Conservation (phyloP, 108 stramenopile genomes). For the Skeletonema tropicum region DNA sequence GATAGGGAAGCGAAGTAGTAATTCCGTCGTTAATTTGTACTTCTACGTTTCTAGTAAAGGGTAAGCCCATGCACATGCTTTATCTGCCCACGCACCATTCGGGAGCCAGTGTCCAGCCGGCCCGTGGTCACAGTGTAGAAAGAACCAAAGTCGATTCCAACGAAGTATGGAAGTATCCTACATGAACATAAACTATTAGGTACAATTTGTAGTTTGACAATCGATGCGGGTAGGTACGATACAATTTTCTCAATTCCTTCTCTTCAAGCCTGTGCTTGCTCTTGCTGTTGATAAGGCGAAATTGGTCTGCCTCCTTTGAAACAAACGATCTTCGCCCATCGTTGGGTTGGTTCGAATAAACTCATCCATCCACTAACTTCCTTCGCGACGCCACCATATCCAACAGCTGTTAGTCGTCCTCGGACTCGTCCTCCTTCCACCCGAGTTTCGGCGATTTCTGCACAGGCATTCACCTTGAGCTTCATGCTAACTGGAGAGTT, state of each 20-base stretch:
- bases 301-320: constrained; percentile 41
- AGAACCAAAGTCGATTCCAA: too few relatives aligned
- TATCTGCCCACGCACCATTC: too few relatives aligned
- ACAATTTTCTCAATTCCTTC: not conserved
- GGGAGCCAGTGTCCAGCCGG: too few relatives aligned
- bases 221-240: not conserved
- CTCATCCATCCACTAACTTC: constrained; percentile 41
- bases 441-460: constrained; percentile 41
- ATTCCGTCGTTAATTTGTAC: not conserved
- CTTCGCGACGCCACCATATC: constrained; percentile 12
- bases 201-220: not conserved
- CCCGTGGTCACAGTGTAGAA: too few relatives aligned
- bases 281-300: not conserved
- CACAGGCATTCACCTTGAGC: constrained; percentile 26
- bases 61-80: not conserved
- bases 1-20: not conserved
- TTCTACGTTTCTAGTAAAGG: not conserved
- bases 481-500: constrained; percentile 28
- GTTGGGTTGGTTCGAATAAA: constrained; percentile 40
- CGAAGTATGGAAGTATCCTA: too few relatives aligned
- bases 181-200: not conserved
- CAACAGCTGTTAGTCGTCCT: constrained; percentile 26
- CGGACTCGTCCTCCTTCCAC: constrained; percentile 46
- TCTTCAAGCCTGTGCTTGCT: not conserved
- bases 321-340: constrained; percentile 54